Percentiles rank a stretch among this genome's conserved stretches.
phyloP scores from a whole-genome alignment of 2,329 filamentous ascomycete genomes.

The Pleomassaria siparia region DNA sequence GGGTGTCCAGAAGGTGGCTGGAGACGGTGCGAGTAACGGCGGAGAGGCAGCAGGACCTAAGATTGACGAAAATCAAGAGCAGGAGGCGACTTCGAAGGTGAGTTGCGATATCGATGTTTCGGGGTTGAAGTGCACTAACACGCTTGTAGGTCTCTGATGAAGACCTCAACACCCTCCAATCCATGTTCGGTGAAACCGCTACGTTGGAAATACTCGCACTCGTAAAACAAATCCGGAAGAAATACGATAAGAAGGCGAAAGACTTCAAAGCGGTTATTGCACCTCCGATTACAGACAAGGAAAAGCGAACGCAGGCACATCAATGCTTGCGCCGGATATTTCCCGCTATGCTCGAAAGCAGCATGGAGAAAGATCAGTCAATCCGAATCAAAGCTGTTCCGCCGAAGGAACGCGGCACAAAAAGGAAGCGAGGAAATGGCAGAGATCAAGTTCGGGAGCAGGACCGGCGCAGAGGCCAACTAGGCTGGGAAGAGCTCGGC shows the following conservation, averaged over 20 bases:
- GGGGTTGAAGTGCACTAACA: background rate
- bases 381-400: conserved; percentile 59
- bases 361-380: conserved; percentile 70
- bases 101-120: background rate
- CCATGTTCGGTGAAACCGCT: conserved; percentile 55
- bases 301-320: conserved; percentile 64
- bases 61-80: background rate
- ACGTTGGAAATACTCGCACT: conserved; percentile 57
- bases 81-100: background rate
- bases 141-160: conserved; percentile 38
- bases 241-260: conserved; percentile 58
- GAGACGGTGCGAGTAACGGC: background rate
- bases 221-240: conserved; percentile 55
- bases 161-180: conserved; percentile 41
- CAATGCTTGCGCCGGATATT: conserved; percentile 76
- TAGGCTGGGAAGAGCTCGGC: conserved; percentile 66
- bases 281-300: conserved; percentile 60
- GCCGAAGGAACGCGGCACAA: conserved; percentile 39
- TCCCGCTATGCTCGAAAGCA: conserved; percentile 73
- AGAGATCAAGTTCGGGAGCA: conserved; percentile 24
- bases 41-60: background rate
- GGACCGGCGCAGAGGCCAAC: conserved; percentile 32
- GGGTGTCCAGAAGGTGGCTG: conserved; percentile 17
- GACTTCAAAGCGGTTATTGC: conserved; percentile 58
- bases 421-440: conserved; percentile 23